Base-by-base conservation (phyloP, 257 asterid species). In the Salvia rosmarinus region DNA sequence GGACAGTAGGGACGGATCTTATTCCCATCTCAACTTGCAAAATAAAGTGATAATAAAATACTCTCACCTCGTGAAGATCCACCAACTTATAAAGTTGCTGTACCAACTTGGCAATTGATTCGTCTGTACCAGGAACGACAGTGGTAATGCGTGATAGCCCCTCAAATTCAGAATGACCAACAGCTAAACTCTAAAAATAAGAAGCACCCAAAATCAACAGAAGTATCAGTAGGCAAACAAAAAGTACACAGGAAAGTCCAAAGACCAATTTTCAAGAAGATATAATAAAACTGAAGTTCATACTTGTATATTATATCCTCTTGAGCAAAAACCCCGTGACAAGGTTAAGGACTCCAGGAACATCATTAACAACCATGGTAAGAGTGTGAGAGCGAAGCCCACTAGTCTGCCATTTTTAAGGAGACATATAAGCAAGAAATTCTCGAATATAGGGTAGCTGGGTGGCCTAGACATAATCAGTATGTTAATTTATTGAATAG, bases 241-340 rank as follows among this genome's bases (percentile, higher is more conserved):
- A 63, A 63, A 39, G 42, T 71, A 52, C 2, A 30, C 7, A 50
- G 30, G 30, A 12, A 42, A 37, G 11, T 8, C 25, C 16, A 32
- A 55, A 32, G 40, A 67, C 72, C 25, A 77, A 19, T 37, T 50
- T 32, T 54, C 19, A 30, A 46, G 71, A 77, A 57, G 54, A 68
- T 61, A 21, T 34, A 42, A 21, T 34, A 42, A 65, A 69, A 44
- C 34, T 49, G 61, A 55, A 13, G 35, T 10, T 70, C 76, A 25
- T 84, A 91, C 99, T 68, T 94, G 99, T 82, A 94, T 94, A 82
- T 91, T 94, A 79, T 91, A 94, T 70, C 99, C 97, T 82, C 97
- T 90, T 46, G 90, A 78, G 99, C 85, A 81, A 94, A 89, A 80
- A 94, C 96, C 32, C 96, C 99, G 0, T 89, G 65, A 94, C 85